Base-by-base conservation (phyloP, 305 asterid species). In the Ajuga reptans region DNA sequence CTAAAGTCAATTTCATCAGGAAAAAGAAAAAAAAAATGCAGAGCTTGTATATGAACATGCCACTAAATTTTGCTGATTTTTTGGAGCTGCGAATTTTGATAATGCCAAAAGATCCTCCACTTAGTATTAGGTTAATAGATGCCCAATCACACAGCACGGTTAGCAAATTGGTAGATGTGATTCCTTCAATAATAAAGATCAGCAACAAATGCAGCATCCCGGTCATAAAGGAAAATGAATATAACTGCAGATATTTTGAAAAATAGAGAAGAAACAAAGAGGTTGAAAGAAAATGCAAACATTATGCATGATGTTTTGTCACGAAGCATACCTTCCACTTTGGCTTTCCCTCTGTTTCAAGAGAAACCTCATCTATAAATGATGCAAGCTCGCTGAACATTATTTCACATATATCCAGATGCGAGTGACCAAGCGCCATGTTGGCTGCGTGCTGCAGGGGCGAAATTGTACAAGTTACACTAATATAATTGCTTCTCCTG, bases 401-500 rank as follows among this genome's bases (percentile, higher is more conserved):
- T 72, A 89, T 83, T 80, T 94, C 99, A 37, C 99, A 91, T 78
- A 94, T 84, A 81, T 88, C 98, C 73, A 91, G 88, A 84, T 94
- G 99, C 11, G 96, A 94, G 84, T 88, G 99, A 15, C 99, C 99
- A 75, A 94, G 95, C 11, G 99, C 96, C 98, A 86, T 89, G 63
- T 98, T 91, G 61, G 97, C 98, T 53, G 95, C 92, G 82, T 94
- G 92, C 99, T 94, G 94, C 69, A 73, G 68, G 51, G 71, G 39
- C 41, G 65, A 74, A 69, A 60, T 45, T 14, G 59, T 64, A 34
- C 9, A 53, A 47, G 66, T 54, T 16, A 75, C 66, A 62, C 50
- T 58, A 50, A 62, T 55, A 51, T 8, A 50, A 39, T 39, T 72
- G 65, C 51, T 56, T 47, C 24, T 9, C 31, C 73, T 69, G 14